These are phyloP conservation scores for Zychaea mexicana DNA, from an alignment of 371 early-diverging fungal genomes.

Conservation along the genomic window DNA sequence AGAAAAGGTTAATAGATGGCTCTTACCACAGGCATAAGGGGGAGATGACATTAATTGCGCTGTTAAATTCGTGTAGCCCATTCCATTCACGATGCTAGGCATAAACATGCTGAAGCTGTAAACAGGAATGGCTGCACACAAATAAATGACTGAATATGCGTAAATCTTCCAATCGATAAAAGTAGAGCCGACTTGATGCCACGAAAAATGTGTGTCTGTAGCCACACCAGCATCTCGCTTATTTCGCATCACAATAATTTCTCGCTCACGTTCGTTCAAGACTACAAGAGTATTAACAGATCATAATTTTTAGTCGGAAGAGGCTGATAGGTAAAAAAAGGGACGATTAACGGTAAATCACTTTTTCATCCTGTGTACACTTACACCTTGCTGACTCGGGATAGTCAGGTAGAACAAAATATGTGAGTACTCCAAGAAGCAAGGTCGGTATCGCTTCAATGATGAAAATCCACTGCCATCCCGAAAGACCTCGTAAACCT, in stretches of 20 bases:
- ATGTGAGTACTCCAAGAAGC: constrained; percentile 58
- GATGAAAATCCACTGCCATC: constrained; percentile 74
- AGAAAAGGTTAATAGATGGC: not conserved
- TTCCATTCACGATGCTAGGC: constrained; percentile 69
- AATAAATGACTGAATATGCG: constrained; percentile 60
- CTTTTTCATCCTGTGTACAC: not conserved
- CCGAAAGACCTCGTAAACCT: constrained; percentile 33
- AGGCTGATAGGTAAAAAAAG: too few species aligned
- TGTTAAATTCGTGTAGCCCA: constrained; percentile 54
- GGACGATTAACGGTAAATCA: too few species aligned
- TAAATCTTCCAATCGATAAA: constrained; percentile 56
- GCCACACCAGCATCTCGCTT: constrained; percentile 61
- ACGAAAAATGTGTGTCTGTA: constrained; percentile 58
- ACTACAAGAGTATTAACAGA: constrained; percentile 21
- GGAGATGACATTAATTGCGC: constrained; percentile 47
- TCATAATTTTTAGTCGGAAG: not conserved
- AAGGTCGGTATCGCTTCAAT: constrained; percentile 75
- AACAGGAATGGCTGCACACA: constrained; percentile 4
- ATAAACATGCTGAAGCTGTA: constrained; percentile 56
- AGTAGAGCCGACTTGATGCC: constrained; percentile 55
- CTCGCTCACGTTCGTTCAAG: constrained; percentile 58
- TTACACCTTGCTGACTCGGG: constrained; percentile 59
- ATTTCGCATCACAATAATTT: constrained; percentile 57
- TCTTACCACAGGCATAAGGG: constrained; percentile 14
- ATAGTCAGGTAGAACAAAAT: constrained; percentile 67